phyloP scores from a whole-genome alignment of 1,139 yeast genomes.

The Hanseniaspora gamundiae region DNA sequence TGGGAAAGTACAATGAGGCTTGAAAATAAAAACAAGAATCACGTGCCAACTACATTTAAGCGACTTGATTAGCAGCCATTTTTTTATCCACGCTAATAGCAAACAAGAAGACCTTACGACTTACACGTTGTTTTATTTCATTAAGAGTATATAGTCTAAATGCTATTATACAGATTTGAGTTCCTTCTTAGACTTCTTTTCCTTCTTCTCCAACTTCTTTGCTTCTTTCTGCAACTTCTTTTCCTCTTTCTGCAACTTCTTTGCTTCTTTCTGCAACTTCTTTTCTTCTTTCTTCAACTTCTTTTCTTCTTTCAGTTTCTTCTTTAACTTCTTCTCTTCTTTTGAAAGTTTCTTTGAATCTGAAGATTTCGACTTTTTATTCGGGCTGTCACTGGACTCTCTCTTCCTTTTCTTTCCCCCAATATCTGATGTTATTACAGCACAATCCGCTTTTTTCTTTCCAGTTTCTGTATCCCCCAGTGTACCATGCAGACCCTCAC shows the following conservation, averaged over 20 bases:
- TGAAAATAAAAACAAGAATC: too few relatives aligned
- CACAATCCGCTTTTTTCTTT: conserved; percentile 7
- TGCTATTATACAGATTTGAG: too few relatives aligned
- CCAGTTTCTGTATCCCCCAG: conserved; percentile 30
- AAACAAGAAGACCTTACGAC: too few relatives aligned
- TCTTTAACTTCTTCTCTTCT: conserved; percentile 13
- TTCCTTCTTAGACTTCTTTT: conserved; percentile 9
- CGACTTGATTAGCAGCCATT: too few relatives aligned
- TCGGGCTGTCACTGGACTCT: too few relatives aligned
- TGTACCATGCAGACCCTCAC: conserved; percentile 76
- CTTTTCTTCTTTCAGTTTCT: conserved; percentile 15
- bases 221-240: conserved; percentile 15
- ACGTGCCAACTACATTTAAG: too few relatives aligned
- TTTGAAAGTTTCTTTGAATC: conserved; percentile 13
- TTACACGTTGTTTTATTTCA: too few relatives aligned
- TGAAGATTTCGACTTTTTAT: conserved; percentile 16
- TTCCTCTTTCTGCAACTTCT: conserved; percentile 12
- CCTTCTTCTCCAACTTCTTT: conserved; percentile 12
- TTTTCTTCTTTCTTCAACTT: conserved; percentile 12
- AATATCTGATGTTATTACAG: conserved; percentile 3
- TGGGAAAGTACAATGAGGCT: too few relatives aligned
- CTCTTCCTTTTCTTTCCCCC: conserved; percentile 12
- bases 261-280: conserved; percentile 14
- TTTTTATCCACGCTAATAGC: too few relatives aligned
- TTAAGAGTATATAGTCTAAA: too few relatives aligned